Evolutionary conservation across 805 yeast genomes (phyloP).

Genomic region (Sporopachydermia quercuum): DNA sequence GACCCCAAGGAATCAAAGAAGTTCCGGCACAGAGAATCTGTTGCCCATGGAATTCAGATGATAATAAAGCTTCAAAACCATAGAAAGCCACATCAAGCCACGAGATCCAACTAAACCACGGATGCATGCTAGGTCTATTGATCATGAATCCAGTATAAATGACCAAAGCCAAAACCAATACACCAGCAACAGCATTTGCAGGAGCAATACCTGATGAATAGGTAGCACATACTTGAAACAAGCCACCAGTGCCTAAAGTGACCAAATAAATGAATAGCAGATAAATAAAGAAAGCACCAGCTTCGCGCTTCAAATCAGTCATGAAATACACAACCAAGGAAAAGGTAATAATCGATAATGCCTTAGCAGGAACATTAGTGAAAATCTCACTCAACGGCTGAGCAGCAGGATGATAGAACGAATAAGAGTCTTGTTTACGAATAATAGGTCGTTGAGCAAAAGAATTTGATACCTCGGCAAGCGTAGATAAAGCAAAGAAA

Average conservation of each 20-base stretch:
- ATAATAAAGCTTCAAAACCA: constrained; percentile 29
- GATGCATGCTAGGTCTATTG: constrained; percentile 29
- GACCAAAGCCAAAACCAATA: constrained; percentile 23
- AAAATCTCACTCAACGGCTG: constrained; percentile 48
- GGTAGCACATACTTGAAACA: constrained; percentile 28
- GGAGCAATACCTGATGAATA: constrained; percentile 20
- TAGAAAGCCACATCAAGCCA: constrained; percentile 31
- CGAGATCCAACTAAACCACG: constrained; percentile 37
- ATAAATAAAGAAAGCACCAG: constrained; percentile 38
- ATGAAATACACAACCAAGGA: constrained; percentile 37
- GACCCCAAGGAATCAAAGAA: constrained; percentile 29
- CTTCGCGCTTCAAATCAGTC: constrained; percentile 33
- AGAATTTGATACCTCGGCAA: constrained; percentile 27
- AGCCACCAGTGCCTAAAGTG: constrained; percentile 40
- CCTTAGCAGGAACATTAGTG: constrained; percentile 41
- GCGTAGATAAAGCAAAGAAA: constrained; percentile 29
- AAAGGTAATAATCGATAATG: constrained; percentile 29
- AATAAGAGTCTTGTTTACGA: constrained; percentile 42
- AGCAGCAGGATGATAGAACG: constrained; percentile 46
- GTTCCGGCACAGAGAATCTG: constrained; percentile 20
- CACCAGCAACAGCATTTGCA: constrained; percentile 30
- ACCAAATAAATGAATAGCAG: constrained; percentile 26
- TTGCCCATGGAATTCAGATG: constrained; percentile 30
- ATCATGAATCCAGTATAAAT: constrained; percentile 34
- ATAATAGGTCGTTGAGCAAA: constrained; percentile 38